Percentiles rank a stretch among this genome's conserved stretches.
Evolutionary conservation across 495 filamentous ascomycete genomes (phyloP).

Genomic region (Aspergillus olivimuriae): DNA sequence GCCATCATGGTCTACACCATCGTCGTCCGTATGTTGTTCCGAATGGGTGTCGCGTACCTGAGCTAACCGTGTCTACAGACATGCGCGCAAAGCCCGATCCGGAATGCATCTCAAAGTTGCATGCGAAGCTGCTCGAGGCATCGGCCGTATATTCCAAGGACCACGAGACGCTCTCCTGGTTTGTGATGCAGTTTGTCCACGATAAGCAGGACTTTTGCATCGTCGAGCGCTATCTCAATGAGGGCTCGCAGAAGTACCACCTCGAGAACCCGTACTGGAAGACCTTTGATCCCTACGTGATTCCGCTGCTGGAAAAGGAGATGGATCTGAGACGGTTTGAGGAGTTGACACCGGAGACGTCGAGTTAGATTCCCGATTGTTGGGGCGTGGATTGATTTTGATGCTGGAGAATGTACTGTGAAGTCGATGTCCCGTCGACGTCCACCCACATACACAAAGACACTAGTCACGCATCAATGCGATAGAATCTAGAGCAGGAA

Average conservation of each 20-base stretch:
- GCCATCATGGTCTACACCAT: slow-evolving; percentile 54
- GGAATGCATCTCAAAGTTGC: slow-evolving; percentile 54
- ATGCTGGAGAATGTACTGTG: no score
- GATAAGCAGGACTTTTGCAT: slow-evolving; percentile 62
- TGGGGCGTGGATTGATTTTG: no score
- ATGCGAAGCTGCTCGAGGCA: slow-evolving; percentile 61
- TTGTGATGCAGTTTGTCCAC: slow-evolving; percentile 59
- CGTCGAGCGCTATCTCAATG: slow-evolving; percentile 59
- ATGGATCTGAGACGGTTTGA: slow-evolving; percentile 60
- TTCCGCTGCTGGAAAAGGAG: slow-evolving; percentile 55
- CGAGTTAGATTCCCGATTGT: background rate
- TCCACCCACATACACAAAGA: no score
- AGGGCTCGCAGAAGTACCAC: slow-evolving; percentile 54
- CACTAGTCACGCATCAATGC: no score
- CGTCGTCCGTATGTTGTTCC: slow-evolving; percentile 40
- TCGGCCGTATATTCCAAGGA: slow-evolving; percentile 58
- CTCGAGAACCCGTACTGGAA: slow-evolving; percentile 64
- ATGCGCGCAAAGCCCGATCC: slow-evolving; percentile 57
- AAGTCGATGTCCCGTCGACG: no score
- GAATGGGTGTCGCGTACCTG: background rate
- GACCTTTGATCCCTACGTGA: slow-evolving; percentile 62
- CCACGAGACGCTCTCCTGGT: slow-evolving; percentile 61
- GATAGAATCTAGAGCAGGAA: no score
- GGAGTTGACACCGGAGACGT: slow-evolving; percentile 32
- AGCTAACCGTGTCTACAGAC: slow-evolving; percentile 22